Evolutionary conservation across 2,329 filamentous ascomycete genomes (phyloP), one percentile per base, ranked within the genome.

Genomic region (Aspergillus alliaceus): DNA sequence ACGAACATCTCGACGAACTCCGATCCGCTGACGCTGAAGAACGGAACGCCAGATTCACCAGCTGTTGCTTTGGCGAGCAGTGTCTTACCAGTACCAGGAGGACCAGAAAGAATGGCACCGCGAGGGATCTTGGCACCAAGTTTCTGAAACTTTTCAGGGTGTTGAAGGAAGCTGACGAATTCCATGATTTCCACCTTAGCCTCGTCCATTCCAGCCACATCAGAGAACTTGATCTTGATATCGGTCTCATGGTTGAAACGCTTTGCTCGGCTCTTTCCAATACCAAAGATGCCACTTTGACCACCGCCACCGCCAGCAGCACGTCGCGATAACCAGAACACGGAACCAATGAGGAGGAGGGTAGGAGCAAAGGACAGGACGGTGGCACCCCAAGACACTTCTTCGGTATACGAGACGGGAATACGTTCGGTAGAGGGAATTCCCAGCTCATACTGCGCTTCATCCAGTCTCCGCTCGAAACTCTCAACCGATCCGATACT

Each of bases 1-100:
- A 99, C 95, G 72, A 99, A 99, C 93, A 99, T 99, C 79, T 99
- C 95, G 31, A 99, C 93, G 72, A 99, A 99, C 74, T 99, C 95
- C 49, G 95, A 99, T 72, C 95, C 95, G 75, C 92, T 97, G 67
- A 99, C 95, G 69, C 91, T 96, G 84, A 93, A 99, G 83, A 99
- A 99, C 0, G 95, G 95, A 31, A 99, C 95, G 42, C 90, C 89
- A 25, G 95, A 97, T 79, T 99, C 95, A 72, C 95, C 95, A 51
- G 95, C 95, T 9, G 95, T 99, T 14, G 95, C 95, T 80, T 99
- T 99, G 61, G 95, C 95, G 46, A 99, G 85, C 60, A 99, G 80
- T 2, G 95, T 99, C 81, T 99, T 99, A 87, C 95, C 95, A 48
- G 95, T 99, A 82, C 95, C 95, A 2, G 95, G 95, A 53, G 95